Evolutionary conservation across 345 rosid species (phyloP), one percentile per base, ranked within the genome.

Genomic region (Gossypium longicalyx): DNA sequence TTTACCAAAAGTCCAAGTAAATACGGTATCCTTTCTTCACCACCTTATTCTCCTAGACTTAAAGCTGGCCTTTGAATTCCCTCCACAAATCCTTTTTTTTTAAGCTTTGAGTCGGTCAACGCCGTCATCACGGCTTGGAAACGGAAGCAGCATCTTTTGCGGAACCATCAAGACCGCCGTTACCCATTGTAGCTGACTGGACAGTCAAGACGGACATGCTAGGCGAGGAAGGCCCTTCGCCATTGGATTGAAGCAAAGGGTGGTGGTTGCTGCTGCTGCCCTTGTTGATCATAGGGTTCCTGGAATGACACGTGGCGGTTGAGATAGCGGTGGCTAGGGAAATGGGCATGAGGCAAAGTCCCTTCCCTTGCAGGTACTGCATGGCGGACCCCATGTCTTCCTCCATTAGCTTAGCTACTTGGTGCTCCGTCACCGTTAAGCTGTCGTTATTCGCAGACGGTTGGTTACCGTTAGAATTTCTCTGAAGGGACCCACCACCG

Each of bases 341-440:
- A 72, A 95, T 95, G 15, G 99, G 99, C 99, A 95, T 95, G 27
- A 95, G 83, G 75, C 99, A 93, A 5, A 95, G 96, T 2, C 99
- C 99, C 71, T 95, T 95, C 65, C 97, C 98, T 77, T 95, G 99
- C 44, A 95, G 83, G 47, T 93, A 95, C 81, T 93, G 98, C 99
- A 95, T 95, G 77, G 99, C 99, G 19, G 98, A 87, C 12, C 98
- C 98, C 99, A 93, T 95, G 75, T 95, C 99, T 79, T 95, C 97
- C 60, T 95, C 98, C 97, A 95, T 91, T 23, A 95, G 85, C 85
- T 89, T 95, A 0, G 94, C 98, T 58, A 95, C 99, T 70, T 94
- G 96, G 66, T 90, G 88, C 77, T 93, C 99, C 73, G 97, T 86
- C 78, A 87, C 79, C 58, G 91, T 86, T n/a, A 92, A 47, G 79